These are phyloP conservation scores for Aspergillus heteromorphus DNA, from an alignment of 495 filamentous ascomycete species.

Conservation along the genomic window DNA sequence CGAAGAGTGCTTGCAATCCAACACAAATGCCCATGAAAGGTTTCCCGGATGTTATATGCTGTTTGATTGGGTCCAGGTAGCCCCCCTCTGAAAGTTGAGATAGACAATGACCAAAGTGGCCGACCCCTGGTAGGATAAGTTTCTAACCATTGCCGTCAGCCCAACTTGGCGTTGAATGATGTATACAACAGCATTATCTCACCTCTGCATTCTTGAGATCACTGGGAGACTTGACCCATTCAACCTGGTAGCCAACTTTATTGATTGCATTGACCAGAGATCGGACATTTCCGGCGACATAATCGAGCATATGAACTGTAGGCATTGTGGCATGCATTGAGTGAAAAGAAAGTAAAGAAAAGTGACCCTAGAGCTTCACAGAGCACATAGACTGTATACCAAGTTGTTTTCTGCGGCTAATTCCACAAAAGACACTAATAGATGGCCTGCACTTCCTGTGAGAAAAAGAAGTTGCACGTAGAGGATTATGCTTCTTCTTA, in stretches of 20 bases:
- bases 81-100: conserved; percentile 72
- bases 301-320: conserved; percentile 86
- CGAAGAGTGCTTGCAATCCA: conserved; percentile 84
- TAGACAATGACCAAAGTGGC: conserved; percentile 95
- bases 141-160: conserved; percentile 42
- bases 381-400: neutral
- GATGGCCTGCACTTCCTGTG: neutral
- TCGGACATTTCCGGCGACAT: conserved; percentile 82
- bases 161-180: conserved; percentile 14
- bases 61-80: conserved; percentile 71
- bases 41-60: conserved; percentile 79
- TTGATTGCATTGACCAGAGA: conserved; percentile 97
- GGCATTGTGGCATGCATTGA: conserved; percentile 55
- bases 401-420: neutral
- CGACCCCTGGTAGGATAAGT: conserved; percentile 91
- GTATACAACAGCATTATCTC: conserved; percentile 14
- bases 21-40: conserved; percentile 99
- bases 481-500: neutral
- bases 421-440: neutral
- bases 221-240: conserved; percentile 81
- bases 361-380: too few relatives aligned
- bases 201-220: conserved; percentile 85
- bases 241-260: conserved; percentile 83
- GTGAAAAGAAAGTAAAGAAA: too few relatives aligned
- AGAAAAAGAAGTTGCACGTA: neutral